A percentile compares a stretch with the other conserved stretches of the same genome.
Conservation (phyloP, 2,329 filamentous ascomycete species). For the Didymosphaeria variabile region DNA sequence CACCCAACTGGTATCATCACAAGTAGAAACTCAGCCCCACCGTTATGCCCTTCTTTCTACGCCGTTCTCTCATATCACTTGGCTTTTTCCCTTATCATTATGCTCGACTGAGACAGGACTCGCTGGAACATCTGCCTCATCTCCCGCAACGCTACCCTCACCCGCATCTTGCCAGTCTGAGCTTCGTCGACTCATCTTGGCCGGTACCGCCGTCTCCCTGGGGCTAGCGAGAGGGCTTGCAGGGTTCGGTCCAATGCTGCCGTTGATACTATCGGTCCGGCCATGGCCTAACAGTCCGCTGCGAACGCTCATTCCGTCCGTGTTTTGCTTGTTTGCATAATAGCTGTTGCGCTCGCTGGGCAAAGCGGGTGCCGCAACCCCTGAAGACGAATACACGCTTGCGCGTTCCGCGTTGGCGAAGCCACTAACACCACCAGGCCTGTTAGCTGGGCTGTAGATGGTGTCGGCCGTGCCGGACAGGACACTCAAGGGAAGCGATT, state of each 20-base stretch:
- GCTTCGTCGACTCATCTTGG: slow-evolving; percentile 43
- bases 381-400: slow-evolving; percentile 82
- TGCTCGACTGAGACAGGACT: slow-evolving; percentile 22
- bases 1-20: slow-evolving; percentile 8
- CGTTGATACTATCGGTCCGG: slow-evolving; percentile 81
- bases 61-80: slow-evolving; percentile 1
- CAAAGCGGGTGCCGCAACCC: slow-evolving; percentile 67
- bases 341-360: slow-evolving; percentile 85
- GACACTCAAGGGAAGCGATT: slow-evolving; percentile 80
- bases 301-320: slow-evolving; percentile 78
- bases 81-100: slow-evolving; percentile 26
- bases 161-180: slow-evolving; percentile 48
- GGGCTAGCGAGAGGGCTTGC: slow-evolving; percentile 70
- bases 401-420: slow-evolving; percentile 72
- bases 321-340: slow-evolving; percentile 64
- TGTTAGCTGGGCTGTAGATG: slow-evolving; percentile 62
- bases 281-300: slow-evolving; percentile 81
- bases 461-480: slow-evolving; percentile 71
- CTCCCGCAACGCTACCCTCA: slow-evolving; percentile 40
- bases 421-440: slow-evolving; percentile 61
- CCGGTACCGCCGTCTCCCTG: slow-evolving; percentile 45
- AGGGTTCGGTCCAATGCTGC: slow-evolving; percentile 69
- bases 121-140: slow-evolving; percentile 26
- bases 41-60: neutral
- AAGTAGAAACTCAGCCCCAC: neutral